Base-by-base conservation (phyloP, 805 yeast genomes). In the Ascoidea asiatica region DNA sequence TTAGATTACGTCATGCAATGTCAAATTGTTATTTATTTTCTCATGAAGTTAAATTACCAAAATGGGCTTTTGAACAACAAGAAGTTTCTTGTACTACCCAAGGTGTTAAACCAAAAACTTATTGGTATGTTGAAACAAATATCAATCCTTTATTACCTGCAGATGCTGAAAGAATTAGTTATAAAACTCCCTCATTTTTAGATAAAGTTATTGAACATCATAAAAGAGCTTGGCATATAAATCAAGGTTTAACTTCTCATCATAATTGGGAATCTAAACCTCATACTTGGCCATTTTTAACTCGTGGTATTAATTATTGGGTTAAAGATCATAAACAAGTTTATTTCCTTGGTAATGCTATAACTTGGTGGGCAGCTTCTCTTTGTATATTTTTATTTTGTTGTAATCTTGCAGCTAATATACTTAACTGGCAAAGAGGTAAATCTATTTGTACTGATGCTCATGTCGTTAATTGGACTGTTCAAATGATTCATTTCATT, bases 271-370 rank as follows among this genome's bases (percentile, higher is more conserved):
- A 82, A 63, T 80, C 89, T 5, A 56, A 66, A 46, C 94, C 95
- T 46, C 63, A 64, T 45, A 69, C 77, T 21, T 84, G 95, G 95
- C 89, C 92, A 46, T 63, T 79, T 23, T 67, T 84, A 48, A 55
- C 65, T 42, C 76, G 94, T 64, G 95, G 95, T 62, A 83, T 84
- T 55, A 80, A 81, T 59, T 84, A 84, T 64, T 84, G 94, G 94
- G 72, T 66, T 50, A 65, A 66, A 44, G 70, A 76, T 48, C 63
- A 70, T 50, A 73, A 67, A 48, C 84, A 77, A 58, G 70, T 84
- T 38, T 84, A 84, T 56, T 64, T 84, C 47, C 54, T 84, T 19
- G 95, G 95, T 62, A 84, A 84, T 55, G 84, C 86, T n/a, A 69
- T 79, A 40, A 65, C 75, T 22, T 84, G 94, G 94, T 84, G 86